These are phyloP conservation scores for Cylindrotheca fusiformis DNA, from an alignment of 108 stramenopile species.

Conservation along the genomic window DNA sequence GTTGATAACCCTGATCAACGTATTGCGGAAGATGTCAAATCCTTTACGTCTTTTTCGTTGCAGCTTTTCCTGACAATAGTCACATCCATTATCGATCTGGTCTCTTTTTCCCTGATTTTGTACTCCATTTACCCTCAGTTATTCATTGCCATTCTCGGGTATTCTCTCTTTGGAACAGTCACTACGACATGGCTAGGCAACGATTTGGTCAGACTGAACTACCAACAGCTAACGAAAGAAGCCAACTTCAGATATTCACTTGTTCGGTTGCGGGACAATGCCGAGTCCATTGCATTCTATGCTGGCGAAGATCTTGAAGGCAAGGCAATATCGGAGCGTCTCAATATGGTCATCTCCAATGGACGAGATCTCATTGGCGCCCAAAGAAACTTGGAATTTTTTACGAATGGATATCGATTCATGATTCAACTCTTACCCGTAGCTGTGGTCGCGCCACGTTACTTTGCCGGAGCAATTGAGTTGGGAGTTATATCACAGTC, in stretches of 20 bases:
- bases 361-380: constrained; percentile 64
- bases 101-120: constrained; percentile 86
- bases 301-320: constrained; percentile 87
- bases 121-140: constrained; percentile 89
- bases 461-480: constrained; percentile 87
- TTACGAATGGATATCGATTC: constrained; percentile 88
- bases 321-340: constrained; percentile 53
- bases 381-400: constrained; percentile 91
- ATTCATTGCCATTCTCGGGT: constrained; percentile 82
- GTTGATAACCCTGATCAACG: constrained; percentile 94
- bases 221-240: constrained; percentile 71
- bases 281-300: constrained; percentile 96
- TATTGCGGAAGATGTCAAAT: constrained; percentile 92
- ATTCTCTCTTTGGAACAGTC: constrained; percentile 78
- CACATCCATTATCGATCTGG: constrained; percentile 86
- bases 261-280: constrained; percentile 90
- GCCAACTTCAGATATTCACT: constrained; percentile 91
- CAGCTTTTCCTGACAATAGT: constrained; percentile 87
- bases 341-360: constrained; percentile 74
- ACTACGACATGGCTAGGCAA: constrained; percentile 66
- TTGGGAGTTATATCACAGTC: constrained; percentile 90
- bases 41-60: constrained; percentile 86
- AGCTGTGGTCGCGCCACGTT: constrained; percentile 89
- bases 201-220: constrained; percentile 80
- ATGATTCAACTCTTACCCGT: constrained; percentile 90